Evolutionary conservation across 176 grass and related monocot genomes (phyloP), one percentile per base, ranked within the genome.

Genomic region (Avena eriantha): DNA sequence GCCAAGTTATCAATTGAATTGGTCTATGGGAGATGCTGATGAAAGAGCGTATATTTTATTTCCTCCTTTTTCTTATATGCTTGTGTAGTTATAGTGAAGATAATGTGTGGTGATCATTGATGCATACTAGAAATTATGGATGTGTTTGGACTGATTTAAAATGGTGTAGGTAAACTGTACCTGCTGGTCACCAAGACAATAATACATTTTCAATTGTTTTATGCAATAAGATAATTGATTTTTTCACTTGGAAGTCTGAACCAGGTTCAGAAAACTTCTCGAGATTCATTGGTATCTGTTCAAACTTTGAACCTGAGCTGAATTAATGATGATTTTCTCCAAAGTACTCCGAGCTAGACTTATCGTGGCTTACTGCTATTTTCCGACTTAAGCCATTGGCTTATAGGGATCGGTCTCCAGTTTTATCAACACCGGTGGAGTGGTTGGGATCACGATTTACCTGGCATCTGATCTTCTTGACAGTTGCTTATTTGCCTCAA

Each of bases 401-500:
- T 78, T 29, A 55, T 39, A 85, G 73, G 70, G n/a, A 76, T 18
- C n/a, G 0, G 56, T 78, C 21, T 48, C 49, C 24, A 78, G 35
- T 21, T 77, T 69, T 69, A 69, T 69, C 21, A 77, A 58, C 36
- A 88, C 61, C 35, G 19, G 50, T 58, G 69, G 18, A 23, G 39
- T 24, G 50, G 61, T 77, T 77, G 48, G 46, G 39, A 83, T 26
- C 23, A 34, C 17, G 3, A 9, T 60, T 68, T 50, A 36, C 61
- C 43, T 78, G 82, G 26, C 39, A 56, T 59, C 60, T 47, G 50
- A 70, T 77, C 17, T 41, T 53, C 10, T 83, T 76, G 12, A 58
- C 63, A 34, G 72, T 69, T 69, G 79, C 61, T 83, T 84, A 66
- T 79, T 45, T 79, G 13, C 76, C n/a, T 64, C 74, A 73, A 72